phyloP scores from a whole-genome alignment of 1,284 basidiomycete genomes.

The Pseudozyma pruni region DNA sequence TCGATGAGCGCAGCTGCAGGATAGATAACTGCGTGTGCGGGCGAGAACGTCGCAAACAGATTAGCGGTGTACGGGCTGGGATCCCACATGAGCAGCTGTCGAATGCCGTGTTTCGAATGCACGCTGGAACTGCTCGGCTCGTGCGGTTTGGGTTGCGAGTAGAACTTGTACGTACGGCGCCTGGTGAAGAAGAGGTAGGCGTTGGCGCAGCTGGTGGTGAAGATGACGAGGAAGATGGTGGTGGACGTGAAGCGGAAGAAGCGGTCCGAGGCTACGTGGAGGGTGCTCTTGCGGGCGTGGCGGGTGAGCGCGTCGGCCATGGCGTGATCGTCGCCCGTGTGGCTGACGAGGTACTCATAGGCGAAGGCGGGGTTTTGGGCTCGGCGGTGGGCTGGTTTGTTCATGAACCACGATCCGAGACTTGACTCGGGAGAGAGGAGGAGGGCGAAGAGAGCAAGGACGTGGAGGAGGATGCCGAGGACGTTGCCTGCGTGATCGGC shows the following conservation, averaged over 20 bases:
- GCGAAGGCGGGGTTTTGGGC: slow-evolving; percentile 47
- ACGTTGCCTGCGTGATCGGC: slow-evolving; percentile 46
- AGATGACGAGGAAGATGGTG: slow-evolving; percentile 26
- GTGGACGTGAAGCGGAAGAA: slow-evolving; percentile 38
- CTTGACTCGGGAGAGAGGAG: slow-evolving; percentile 43
- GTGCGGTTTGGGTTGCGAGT: slow-evolving; percentile 25
- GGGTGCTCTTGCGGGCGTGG: slow-evolving; percentile 35
- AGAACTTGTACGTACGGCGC: slow-evolving; percentile 47
- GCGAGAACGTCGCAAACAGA: slow-evolving; percentile 42
- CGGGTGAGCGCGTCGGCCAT: slow-evolving; percentile 44
- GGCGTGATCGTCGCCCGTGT: slow-evolving; percentile 46
- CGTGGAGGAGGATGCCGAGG: slow-evolving; percentile 35
- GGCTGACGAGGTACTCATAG: slow-evolving; percentile 41
- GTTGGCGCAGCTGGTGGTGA: slow-evolving; percentile 38
- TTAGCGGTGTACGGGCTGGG: slow-evolving; percentile 37
- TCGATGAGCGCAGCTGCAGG: slow-evolving; percentile 25
- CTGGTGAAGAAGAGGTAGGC: slow-evolving; percentile 51
- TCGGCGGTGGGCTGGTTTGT: slow-evolving; percentile 35
- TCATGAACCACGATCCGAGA: slow-evolving; percentile 40
- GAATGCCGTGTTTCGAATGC: slow-evolving; percentile 30
- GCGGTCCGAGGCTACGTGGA: slow-evolving; percentile 33
- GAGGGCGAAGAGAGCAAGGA: slow-evolving; percentile 33
- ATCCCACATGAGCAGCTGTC: slow-evolving; percentile 47
- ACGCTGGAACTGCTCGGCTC: slow-evolving; percentile 30
- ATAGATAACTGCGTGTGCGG: slow-evolving; percentile 39